phyloP scores from a whole-genome alignment of 139 green algal genomes.

The Cymbomonas tetramitiformis region DNA sequence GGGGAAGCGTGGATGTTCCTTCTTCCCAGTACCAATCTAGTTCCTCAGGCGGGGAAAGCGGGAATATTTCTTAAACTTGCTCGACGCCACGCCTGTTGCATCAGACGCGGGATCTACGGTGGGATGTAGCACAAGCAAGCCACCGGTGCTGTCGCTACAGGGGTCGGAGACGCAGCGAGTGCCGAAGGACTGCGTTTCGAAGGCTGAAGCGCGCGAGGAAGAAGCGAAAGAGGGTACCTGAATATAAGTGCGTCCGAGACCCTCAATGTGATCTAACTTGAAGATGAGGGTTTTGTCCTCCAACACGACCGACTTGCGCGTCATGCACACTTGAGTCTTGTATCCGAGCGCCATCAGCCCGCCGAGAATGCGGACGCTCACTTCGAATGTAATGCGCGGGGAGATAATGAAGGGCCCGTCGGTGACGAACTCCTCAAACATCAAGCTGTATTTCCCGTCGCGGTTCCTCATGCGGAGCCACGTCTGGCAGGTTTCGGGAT shows the following conservation, averaged over 20 bases:
- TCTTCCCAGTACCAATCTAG: too few species aligned
- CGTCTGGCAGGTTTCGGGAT: slow-evolving; percentile 78
- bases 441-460: slow-evolving; percentile 84
- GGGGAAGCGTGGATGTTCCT: too few species aligned
- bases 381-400: slow-evolving; percentile 86
- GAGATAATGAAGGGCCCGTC: slow-evolving; percentile 88
- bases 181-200: too few species aligned
- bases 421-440: slow-evolving; percentile 95
- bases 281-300: slow-evolving; percentile 33
- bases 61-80: too few species aligned
- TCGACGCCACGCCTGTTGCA: too few species aligned
- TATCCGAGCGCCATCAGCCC: slow-evolving; percentile 95
- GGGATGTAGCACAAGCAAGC: too few species aligned
- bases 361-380: slow-evolving; percentile 75
- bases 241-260: slow-evolving; percentile 16
- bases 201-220: neutral
- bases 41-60: too few species aligned
- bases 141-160: too few species aligned
- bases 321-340: slow-evolving; percentile 83
- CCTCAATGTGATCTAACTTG: slow-evolving; percentile 72
- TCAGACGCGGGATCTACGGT: too few species aligned
- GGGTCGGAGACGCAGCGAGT: too few species aligned
- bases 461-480: slow-evolving; percentile 95
- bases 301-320: slow-evolving; percentile 39
- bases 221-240: neutral